Percentiles rank a stretch among this genome's conserved stretches.
Evolutionary conservation across 2,329 filamentous ascomycete species (phyloP).

Genomic region (Aspergillus ochraceoroseus): DNA sequence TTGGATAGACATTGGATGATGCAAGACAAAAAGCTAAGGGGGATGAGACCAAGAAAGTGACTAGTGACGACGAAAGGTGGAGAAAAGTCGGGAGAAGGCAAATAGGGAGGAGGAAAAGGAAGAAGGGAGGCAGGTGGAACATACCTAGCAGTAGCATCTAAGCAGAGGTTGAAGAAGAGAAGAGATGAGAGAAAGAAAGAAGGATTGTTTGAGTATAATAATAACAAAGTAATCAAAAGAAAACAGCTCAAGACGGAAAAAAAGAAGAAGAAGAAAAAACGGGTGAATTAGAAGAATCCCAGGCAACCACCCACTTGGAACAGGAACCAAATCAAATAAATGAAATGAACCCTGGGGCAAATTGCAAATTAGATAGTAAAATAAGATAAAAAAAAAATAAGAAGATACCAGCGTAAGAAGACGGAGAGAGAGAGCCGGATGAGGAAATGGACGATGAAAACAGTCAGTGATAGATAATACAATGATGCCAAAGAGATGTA

Average conservation of each 20-base stretch:
- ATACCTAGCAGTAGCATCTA: conserved; percentile 29
- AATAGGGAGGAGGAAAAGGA: conserved; percentile 23
- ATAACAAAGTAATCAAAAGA: conserved; percentile 4
- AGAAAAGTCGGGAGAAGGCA: conserved; percentile 19
- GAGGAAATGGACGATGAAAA: no score
- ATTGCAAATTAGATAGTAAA: background rate
- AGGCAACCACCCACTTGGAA: conserved; percentile 10
- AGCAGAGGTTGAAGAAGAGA: conserved; percentile 19
- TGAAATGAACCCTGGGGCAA: background rate
- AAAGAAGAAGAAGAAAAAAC: conserved; percentile 3
- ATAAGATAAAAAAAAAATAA: conserved; percentile 5
- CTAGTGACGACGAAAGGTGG: conserved; percentile 18
- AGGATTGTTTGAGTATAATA: no score
- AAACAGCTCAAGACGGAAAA: conserved; percentile 2
- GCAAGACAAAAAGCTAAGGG: conserved; percentile 20
- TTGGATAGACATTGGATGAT: conserved; percentile 17
- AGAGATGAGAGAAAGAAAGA: conserved; percentile 8
- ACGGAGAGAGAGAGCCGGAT: no score
- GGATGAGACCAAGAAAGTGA: conserved; percentile 17
- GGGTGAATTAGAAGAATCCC: conserved; percentile 1
- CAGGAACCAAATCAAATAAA: background rate
- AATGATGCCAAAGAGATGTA: no score
- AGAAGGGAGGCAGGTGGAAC: conserved; percentile 20
- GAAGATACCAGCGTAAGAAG: no score
- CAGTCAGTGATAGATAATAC: no score